Evolutionary conservation across 495 filamentous ascomycete genomes (phyloP), one percentile per base, ranked within the genome.

Genomic region (Penicillium canescens): DNA sequence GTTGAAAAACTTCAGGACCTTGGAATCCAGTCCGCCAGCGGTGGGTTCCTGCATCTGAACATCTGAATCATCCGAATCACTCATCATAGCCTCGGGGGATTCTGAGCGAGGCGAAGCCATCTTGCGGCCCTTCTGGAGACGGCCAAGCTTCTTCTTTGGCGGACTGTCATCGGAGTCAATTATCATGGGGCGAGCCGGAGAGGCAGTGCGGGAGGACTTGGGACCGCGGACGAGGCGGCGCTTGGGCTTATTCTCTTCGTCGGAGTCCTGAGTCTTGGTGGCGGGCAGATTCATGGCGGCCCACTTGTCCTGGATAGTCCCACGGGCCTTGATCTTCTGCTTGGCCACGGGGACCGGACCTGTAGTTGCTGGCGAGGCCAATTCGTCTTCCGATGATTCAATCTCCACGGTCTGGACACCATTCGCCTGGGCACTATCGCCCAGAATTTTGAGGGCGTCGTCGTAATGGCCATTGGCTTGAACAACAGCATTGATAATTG

Each of bases 1-100:
- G 63, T 98, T 98, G 70, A 98, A 83, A 65, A 90, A 96, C 0
- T 83, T 78, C 14, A 98, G 72, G 1, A 96, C 82, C 43, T 81
- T 82, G 6, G 49, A 51, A 20, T 87, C 82, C 35, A 84, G 52
- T 24, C 72, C 70, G 39, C 71, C 74, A 46, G 71, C 63, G 12
- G 55, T 68, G 10, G 67, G 48, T 38, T 61, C 63, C 26, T 71
- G 75, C 4, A 74, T 61, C 23, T 75, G 80, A 35, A 82, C 82
- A 54, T 85, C 82, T 1, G 78, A 80, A 56, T 86, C 84, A 28
- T 82, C 72, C 3, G 84, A 82, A 66, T 67, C 76, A 28, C 57
- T 62, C 46, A 68, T 56, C 18, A 68, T 64, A 4, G 70, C 69
- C 42, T 76, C 72, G 36, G 62, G 65, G 14, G 74, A 67, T 49